Conservation (phyloP, 31 red algal species). For the Bonnemaisonia californica region DNA sequence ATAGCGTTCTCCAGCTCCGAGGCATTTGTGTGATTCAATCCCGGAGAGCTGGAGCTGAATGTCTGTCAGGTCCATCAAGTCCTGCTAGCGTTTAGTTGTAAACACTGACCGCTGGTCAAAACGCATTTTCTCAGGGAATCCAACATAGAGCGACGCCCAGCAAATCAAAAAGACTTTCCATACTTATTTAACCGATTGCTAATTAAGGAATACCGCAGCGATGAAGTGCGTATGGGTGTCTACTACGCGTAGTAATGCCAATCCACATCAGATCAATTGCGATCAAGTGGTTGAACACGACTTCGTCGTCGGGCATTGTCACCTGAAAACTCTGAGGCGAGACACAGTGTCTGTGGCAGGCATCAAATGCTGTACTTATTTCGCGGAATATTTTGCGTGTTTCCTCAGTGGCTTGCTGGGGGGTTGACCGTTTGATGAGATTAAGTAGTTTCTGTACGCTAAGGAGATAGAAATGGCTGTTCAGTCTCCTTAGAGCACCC, state of each 20-base stretch:
- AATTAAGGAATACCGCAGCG: slow-evolving; percentile 8
- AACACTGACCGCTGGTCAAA: slow-evolving; percentile 7
- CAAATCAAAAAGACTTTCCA: slow-evolving; percentile 21
- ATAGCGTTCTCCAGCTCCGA: slow-evolving; percentile 18
- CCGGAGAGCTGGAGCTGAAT: not conserved
- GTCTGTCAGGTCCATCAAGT: not conserved
- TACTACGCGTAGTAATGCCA: slow-evolving; percentile 21
- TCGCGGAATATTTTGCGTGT: too few species aligned
- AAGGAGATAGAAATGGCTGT: too few species aligned
- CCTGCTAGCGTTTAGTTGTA: not conserved
- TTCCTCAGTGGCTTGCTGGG: too few species aligned
- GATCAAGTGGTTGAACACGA: slow-evolving; percentile 11
- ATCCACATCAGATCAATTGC: slow-evolving; percentile 24
- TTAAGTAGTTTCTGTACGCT: too few species aligned
- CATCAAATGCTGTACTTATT: too few species aligned
- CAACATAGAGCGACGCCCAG: slow-evolving; percentile 23
- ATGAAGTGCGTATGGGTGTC: slow-evolving; percentile 24
- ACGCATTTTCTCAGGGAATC: slow-evolving; percentile 1
- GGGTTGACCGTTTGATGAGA: too few species aligned
- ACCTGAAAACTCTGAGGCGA: slow-evolving; percentile 17
- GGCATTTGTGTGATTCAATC: slow-evolving; percentile 25
- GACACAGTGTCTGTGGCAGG: not conserved
- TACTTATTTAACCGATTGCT: not conserved
- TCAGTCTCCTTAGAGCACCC: too few species aligned
- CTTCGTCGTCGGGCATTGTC: not conserved